Evolutionary conservation across 2,329 filamentous ascomycete species (phyloP).

Genomic region (Colletotrichum falcatum): DNA sequence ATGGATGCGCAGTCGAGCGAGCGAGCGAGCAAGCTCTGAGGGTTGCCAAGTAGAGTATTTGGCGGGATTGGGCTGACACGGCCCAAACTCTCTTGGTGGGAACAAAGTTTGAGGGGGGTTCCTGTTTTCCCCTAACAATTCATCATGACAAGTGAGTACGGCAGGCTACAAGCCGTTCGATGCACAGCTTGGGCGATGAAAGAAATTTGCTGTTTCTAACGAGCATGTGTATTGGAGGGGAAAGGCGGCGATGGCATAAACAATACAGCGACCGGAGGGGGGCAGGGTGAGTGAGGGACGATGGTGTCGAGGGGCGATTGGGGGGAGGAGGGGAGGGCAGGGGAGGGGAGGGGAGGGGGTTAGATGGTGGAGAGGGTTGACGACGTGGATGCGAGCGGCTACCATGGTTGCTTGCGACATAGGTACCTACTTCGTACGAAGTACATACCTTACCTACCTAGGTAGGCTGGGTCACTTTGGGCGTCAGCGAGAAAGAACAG

Average conservation of each 20-base stretch:
- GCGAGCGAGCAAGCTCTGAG: slow-evolving; percentile 10
- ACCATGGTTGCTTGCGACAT: slow-evolving; percentile 25
- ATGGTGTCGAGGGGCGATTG: slow-evolving; percentile 14
- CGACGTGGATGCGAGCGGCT: slow-evolving; percentile 30
- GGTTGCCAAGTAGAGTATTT: slow-evolving; percentile 32
- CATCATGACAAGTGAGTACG: slow-evolving; percentile 10
- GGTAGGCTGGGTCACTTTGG: neutral
- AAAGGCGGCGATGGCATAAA: slow-evolving; percentile 10
- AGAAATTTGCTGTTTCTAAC: neutral
- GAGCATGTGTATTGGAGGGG: neutral
- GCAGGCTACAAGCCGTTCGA: neutral
- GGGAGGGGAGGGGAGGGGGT: neutral
- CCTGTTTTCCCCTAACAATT: slow-evolving; percentile 23
- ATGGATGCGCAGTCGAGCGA: slow-evolving; percentile 17
- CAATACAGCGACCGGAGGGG: neutral
- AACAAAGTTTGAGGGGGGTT: slow-evolving; percentile 28
- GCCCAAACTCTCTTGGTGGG: slow-evolving; percentile 39
- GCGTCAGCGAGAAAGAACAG: neutral
- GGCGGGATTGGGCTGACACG: slow-evolving; percentile 40
- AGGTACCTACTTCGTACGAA: too few relatives aligned
- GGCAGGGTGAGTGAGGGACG: neutral
- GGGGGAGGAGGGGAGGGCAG: neutral
- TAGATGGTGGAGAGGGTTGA: slow-evolving; percentile 17
- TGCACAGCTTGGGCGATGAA: neutral
- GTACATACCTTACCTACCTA: neutral